Evolutionary conservation across 768 basidiomycete species (phyloP).

Genomic region (Suillus weaverae): DNA sequence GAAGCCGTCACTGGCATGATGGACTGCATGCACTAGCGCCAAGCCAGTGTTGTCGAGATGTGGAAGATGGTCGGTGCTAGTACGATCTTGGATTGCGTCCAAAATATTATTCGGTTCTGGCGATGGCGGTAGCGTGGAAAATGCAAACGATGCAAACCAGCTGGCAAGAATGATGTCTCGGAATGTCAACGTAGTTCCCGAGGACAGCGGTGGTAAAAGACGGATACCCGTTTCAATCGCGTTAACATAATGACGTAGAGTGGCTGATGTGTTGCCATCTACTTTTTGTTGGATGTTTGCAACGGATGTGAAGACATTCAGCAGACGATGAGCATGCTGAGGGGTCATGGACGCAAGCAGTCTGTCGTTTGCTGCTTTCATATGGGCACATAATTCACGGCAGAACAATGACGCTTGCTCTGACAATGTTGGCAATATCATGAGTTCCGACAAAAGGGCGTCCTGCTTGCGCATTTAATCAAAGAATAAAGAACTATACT

Average conservation of each 20-base stretch:
- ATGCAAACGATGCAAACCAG: slow-evolving; percentile 36
- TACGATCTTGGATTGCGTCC: slow-evolving; percentile 17
- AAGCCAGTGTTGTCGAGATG: slow-evolving; percentile 34
- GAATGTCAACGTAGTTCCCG: slow-evolving; percentile 25
- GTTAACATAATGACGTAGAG: slow-evolving; percentile 39
- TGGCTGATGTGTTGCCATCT: slow-evolving; percentile 28
- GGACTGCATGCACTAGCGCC: slow-evolving; percentile 37
- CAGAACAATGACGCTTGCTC: slow-evolving; percentile 33
- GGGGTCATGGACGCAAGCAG: slow-evolving; percentile 24
- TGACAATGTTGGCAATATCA: slow-evolving; percentile 16
- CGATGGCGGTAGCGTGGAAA: slow-evolving; percentile 26
- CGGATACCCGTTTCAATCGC: slow-evolving; percentile 36
- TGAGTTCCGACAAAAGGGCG: not conserved
- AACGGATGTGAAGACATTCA: slow-evolving; percentile 44
- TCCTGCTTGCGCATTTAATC: not conserved
- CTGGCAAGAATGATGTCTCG: slow-evolving; percentile 41
- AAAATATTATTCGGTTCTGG: slow-evolving; percentile 23
- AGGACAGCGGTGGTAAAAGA: slow-evolving; percentile 3
- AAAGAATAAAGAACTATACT: not conserved
- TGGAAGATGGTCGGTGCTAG: slow-evolving; percentile 24
- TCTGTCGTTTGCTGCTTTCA: slow-evolving; percentile 27
- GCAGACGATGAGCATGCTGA: slow-evolving; percentile 41
- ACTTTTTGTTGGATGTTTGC: slow-evolving; percentile 37
- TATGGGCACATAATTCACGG: slow-evolving; percentile 33
- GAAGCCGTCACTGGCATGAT: slow-evolving; percentile 34